Evolutionary conservation across 495 filamentous ascomycete species (phyloP).

Genomic region (Wilcoxina mikolae): DNA sequence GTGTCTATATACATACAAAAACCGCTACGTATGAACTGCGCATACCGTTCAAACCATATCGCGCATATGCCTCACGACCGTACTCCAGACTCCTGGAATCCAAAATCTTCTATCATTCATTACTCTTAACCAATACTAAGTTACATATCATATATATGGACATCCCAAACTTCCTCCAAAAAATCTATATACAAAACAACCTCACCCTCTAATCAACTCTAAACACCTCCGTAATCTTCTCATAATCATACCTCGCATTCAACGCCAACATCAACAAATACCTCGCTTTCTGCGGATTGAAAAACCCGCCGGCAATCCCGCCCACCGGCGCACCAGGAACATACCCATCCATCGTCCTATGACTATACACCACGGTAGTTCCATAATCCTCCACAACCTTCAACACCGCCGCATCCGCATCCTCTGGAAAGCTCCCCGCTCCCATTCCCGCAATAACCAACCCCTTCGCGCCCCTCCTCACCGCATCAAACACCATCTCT

Average conservation of each 20-base stretch:
- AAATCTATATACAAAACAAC: too few relatives aligned
- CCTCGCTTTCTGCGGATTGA: slow-evolving; percentile 30
- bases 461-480: slow-evolving; percentile 33
- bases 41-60: too few relatives aligned
- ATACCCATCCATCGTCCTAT: not conserved
- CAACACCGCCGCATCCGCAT: slow-evolving; percentile 12
- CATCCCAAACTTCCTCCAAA: too few relatives aligned
- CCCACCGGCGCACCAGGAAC: slow-evolving; percentile 12
- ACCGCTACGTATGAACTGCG: too few relatives aligned
- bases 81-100: too few relatives aligned
- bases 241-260: slow-evolving; percentile 17
- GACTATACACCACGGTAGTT: not conserved
- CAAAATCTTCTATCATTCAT: too few relatives aligned
- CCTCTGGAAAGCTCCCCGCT: slow-evolving; percentile 25
- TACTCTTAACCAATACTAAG: too few relatives aligned
- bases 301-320: slow-evolving; percentile 26
- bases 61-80: too few relatives aligned
- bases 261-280: slow-evolving; percentile 30
- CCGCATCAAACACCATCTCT: slow-evolving; percentile 29
- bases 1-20: too few relatives aligned
- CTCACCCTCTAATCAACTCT: too few relatives aligned
- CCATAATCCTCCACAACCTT: not conserved
- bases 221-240: slow-evolving; percentile 5
- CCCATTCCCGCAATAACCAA: slow-evolving; percentile 34
- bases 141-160: too few relatives aligned